Base-by-base conservation (phyloP, 108 stramenopile genomes). In the Skeletonema marinoi region DNA sequence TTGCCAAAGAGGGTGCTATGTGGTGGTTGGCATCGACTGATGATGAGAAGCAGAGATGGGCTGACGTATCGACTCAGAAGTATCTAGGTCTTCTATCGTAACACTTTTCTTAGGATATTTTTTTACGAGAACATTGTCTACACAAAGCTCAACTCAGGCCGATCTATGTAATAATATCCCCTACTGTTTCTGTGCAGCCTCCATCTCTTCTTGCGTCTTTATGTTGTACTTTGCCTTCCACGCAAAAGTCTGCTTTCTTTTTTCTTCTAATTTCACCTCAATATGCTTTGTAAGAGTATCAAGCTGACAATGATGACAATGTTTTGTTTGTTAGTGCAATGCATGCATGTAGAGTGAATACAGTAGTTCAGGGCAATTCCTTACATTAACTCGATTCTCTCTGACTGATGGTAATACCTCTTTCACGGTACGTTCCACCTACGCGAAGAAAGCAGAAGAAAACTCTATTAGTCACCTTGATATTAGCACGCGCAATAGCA, bases 331-430 rank as follows among this genome's bases (percentile, higher is more conserved):
- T 75, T 17, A 39, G 29, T 29, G 21, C 36, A 63, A 78, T 76
- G 64, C 3, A 6, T 32, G 8, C 21, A 81, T 9, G 46, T 25
- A 25, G 35, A 59, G 21, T n/a, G 16, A 36, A 56, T 4, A 61
- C n/a, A 80, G 73, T 32, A 59, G 25, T 46, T 51, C 4, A 77
- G 42, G 0, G 14, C 33, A 54, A 12, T 65, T 42, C 64, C 92
- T 86, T 77, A 91, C 92, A 82, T 95, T 95, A 58, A 79, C 85
- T 69, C 82, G 80, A 73, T 96, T 94, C 29, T 78, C 78, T 54
- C 72, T 85, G n/a, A 98, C 94, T 13, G 93, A 91, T 36, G 98
- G 98, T 32, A 98, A 80, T 14, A 97, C 96, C 75, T 98, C 98
- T 68, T 88, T 73, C 6, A 98, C 98, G 14, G 96, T 97, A 38